Conservation (phyloP, 2,329 filamentous ascomycete genomes). For the Fusarium sp. region DNA sequence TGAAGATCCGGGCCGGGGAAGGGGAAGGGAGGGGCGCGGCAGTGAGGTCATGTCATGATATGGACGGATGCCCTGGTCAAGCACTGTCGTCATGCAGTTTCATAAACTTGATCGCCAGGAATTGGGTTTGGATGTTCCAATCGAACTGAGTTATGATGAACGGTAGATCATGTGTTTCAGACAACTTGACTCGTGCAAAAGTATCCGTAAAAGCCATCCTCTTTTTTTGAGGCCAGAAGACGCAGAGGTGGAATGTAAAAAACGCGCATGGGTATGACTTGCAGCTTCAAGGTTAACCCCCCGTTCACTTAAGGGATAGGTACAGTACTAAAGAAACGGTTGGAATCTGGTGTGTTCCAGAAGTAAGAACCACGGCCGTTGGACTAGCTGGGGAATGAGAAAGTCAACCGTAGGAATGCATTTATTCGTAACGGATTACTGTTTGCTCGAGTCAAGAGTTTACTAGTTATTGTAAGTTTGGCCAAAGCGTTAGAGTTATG, state of each 20-base stretch:
- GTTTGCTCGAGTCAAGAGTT: not conserved
- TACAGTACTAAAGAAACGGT: not conserved
- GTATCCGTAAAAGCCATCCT: not conserved
- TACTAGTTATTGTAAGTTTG: not conserved
- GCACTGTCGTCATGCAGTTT: slow-evolving; percentile 42
- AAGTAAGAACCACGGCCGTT: slow-evolving; percentile 5
- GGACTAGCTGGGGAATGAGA: not conserved
- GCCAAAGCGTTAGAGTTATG: not conserved
- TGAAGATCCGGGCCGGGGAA: slow-evolving; percentile 26
- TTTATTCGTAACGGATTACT: not conserved
- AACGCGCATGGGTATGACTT: slow-evolving; percentile 27
- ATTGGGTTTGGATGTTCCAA: not conserved
- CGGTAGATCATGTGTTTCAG: slow-evolving; percentile 24
- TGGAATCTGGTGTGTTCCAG: slow-evolving; percentile 33
- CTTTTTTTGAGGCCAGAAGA: not conserved
- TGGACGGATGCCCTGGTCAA: slow-evolving; percentile 28
- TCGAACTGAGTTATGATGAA: not conserved
- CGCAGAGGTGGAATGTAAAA: not conserved
- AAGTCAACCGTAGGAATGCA: not conserved
- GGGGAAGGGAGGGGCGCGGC: not conserved
- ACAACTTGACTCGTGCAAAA: slow-evolving; percentile 10
- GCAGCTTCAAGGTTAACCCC: slow-evolving; percentile 12
- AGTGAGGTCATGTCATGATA: slow-evolving; percentile 43
- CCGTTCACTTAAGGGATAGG: not conserved
- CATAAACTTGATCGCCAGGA: slow-evolving; percentile 1